Percentiles rank a stretch among this genome's conserved stretches.
Evolutionary conservation across 164 flowering plant species (phyloP).

Genomic region (Magnolia kwangsiensis): DNA sequence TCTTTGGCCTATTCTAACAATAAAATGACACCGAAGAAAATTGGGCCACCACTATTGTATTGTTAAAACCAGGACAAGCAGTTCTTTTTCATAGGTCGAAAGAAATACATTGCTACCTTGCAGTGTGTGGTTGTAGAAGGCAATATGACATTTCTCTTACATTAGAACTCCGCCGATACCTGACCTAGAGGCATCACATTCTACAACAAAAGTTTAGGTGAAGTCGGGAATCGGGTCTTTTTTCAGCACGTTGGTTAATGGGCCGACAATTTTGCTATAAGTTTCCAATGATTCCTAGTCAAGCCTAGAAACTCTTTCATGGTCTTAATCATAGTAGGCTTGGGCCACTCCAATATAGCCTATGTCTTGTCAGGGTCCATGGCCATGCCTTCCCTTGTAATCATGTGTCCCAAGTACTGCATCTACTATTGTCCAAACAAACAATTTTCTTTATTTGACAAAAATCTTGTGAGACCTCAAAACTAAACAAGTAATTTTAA

Average conservation of each 20-base stretch:
- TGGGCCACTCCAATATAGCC: not conserved
- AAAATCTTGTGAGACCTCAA: not conserved
- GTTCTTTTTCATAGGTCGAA: constrained; percentile 2
- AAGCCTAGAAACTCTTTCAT: constrained; percentile 6
- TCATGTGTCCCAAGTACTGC: not conserved
- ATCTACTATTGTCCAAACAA: not conserved
- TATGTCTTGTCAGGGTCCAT: not conserved
- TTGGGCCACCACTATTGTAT: not conserved
- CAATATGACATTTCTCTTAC: constrained; percentile 3
- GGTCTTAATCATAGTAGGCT: not conserved
- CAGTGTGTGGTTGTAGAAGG: constrained; percentile 7
- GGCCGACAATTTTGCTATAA: not conserved
- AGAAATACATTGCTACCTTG: not conserved
- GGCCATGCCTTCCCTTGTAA: not conserved
- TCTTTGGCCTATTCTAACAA: not conserved
- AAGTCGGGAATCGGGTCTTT: constrained; percentile 3
- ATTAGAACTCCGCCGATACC: not conserved
- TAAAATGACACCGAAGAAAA: not conserved
- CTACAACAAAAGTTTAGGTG: not conserved
- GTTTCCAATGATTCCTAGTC: not conserved
- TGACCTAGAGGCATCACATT: constrained; percentile 2
- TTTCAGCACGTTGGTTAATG: constrained; percentile 6
- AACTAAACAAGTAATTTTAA: not conserved
- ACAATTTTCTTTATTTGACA: not conserved
- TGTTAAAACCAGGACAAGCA: not conserved